Base-by-base conservation (phyloP, 1,284 basidiomycete species). In the Xerocomus nothofagi region DNA sequence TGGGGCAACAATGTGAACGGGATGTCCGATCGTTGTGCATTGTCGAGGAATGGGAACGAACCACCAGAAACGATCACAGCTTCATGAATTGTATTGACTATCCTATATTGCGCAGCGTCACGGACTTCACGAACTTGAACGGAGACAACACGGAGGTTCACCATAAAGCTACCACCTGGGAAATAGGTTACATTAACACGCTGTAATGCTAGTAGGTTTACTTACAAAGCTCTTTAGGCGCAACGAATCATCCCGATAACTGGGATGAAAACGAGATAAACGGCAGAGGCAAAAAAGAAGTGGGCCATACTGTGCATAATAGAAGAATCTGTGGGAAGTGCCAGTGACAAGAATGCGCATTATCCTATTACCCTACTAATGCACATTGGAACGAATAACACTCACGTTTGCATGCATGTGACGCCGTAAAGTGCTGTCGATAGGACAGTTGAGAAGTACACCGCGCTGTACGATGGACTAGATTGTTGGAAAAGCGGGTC, bases 321-420 rank as follows among this genome's bases (percentile, higher is more conserved):
- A 60, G 2, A 39, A 54, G 27, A 62, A 62, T 18, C 57, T 59
- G 29, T 11, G n/a, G n/a, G n/a, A n/a, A n/a, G n/a, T n/a, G n/a
- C n/a, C n/a, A n/a, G 4, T 21, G 6, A 9, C 24, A 20, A n/a
- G 15, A 6, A 2, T 10, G 11, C 3, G 1, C 1, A 2, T 7
- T 15, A 8, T 21, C 6, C n/a, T 12, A 3, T 23, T 12, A 20
- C 20, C 15, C n/a, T n/a, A n/a, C 1, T 8, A 15, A 33, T 8
- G n/a, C 6, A 34, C n/a, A 15, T n/a, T 4, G 18, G 10, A 23
- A 3, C 10, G 1, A 23, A 9, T 9, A 15, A 4, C 4, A 47
- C 57, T 37, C 43, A 60, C 57, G 39, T 56, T 42, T 57, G 56
- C 56, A 58, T 56, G 32, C 55, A 58, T 6, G 41, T n/a, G 10